A percentile compares a stretch with the other conserved stretches of the same genome.
Evolutionary conservation across 202 grass and related monocot genomes (phyloP).

Genomic region (Elaeis oleifera): DNA sequence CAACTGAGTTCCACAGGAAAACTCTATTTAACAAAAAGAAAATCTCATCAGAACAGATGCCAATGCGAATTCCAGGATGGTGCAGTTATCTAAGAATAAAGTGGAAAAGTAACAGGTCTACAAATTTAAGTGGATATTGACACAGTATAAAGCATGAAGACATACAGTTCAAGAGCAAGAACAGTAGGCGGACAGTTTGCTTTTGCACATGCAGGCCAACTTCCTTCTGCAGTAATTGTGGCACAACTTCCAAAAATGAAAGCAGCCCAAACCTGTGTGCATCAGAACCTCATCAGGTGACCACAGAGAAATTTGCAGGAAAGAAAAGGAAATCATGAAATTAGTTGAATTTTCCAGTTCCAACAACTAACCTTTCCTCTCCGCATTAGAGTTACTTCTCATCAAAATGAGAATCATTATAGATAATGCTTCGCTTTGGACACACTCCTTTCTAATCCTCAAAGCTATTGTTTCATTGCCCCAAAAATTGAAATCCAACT

Average conservation of each 20-base stretch:
- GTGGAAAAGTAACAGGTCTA: no score
- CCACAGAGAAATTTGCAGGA: slow-evolving; percentile 17
- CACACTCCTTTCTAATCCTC: slow-evolving; percentile 43
- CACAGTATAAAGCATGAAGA: not conserved
- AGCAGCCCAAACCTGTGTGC: slow-evolving; percentile 61
- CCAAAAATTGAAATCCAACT: slow-evolving; percentile 53
- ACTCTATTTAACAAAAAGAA: no score
- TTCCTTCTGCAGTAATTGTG: slow-evolving; percentile 62
- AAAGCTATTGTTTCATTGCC: slow-evolving; percentile 35
- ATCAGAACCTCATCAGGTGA: slow-evolving; percentile 19
- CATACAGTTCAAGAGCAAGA: slow-evolving; percentile 87
- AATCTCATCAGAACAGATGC: no score
- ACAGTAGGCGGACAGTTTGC: slow-evolving; percentile 71
- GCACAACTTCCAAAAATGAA: slow-evolving; percentile 49
- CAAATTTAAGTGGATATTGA: not conserved
- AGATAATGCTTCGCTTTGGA: slow-evolving; percentile 48
- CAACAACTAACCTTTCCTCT: slow-evolving; percentile 54
- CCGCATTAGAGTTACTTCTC: slow-evolving; percentile 45
- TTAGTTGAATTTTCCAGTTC: not conserved
- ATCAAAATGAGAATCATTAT: slow-evolving; percentile 83
- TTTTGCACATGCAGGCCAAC: slow-evolving; percentile 59
- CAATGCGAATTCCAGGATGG: no score
- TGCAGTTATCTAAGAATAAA: no score
- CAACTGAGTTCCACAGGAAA: no score
- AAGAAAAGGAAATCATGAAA: slow-evolving; percentile 22